phyloP scores from a whole-genome alignment of 2,329 filamentous ascomycete species.

The Pleomassaria siparia region DNA sequence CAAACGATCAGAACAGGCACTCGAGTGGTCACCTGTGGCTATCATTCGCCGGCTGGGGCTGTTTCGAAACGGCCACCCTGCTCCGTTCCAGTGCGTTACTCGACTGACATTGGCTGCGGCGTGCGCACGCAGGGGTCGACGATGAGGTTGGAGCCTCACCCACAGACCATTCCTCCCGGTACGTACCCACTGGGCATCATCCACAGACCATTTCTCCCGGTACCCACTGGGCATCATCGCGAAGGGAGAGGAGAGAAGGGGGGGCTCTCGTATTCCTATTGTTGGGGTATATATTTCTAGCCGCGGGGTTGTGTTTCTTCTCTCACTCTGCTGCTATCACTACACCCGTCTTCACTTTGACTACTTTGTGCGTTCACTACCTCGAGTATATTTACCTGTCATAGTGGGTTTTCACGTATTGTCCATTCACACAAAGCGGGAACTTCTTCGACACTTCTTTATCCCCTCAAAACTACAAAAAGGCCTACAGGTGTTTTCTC shows the following conservation, averaged over 20 bases:
- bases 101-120: constrained; percentile 25
- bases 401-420: constrained; percentile 2
- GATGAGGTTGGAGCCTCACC: constrained; percentile 11
- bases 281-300: constrained; percentile 32
- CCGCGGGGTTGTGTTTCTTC: constrained; percentile 34
- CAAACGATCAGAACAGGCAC: constrained; percentile 13
- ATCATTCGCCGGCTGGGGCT: constrained; percentile 11
- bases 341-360: constrained; percentile 8
- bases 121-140: constrained; percentile 13
- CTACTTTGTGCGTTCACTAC: constrained; percentile 11
- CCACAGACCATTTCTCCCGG: constrained; percentile 2
- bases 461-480: background rate
- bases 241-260: no score
- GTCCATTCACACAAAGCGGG: constrained; percentile 6
- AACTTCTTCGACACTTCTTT: constrained; percentile 2
- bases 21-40: constrained; percentile 18
- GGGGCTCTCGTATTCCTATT: constrained; percentile 24
- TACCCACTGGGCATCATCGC: no score
- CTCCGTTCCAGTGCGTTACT: constrained; percentile 5
- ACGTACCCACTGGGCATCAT: constrained; percentile 25
- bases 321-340: constrained; percentile 27
- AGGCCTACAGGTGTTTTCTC: background rate
- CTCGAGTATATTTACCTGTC: constrained; percentile 5
- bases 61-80: constrained; percentile 27
- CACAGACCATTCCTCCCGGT: constrained; percentile 17